These are phyloP conservation scores for Rhynchospora pubera DNA, from an alignment of 176 grass and related monocot species.

Conservation along the genomic window DNA sequence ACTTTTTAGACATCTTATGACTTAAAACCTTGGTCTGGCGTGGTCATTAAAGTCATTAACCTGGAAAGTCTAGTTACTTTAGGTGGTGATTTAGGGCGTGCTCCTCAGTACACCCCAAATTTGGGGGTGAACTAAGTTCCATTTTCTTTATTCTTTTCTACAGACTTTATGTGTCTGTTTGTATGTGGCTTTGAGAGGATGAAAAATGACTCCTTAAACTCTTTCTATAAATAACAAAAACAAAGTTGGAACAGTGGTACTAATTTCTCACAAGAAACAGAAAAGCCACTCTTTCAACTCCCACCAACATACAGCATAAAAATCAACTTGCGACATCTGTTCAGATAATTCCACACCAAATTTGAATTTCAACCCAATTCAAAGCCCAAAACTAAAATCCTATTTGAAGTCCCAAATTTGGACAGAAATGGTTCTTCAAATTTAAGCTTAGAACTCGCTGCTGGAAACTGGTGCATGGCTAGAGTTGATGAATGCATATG, in stretches of 20 bases:
- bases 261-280: constrained; percentile 11
- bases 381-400: neutral
- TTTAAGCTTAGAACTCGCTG: constrained; percentile 17
- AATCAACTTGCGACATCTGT: neutral
- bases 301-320: neutral
- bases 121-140: too few relatives aligned
- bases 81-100: neutral
- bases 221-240: constrained; percentile 5
- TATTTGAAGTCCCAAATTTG: neutral
- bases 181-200: neutral
- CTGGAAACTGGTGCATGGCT: constrained; percentile 17
- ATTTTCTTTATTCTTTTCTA: too few relatives aligned
- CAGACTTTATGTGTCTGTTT: neutral
- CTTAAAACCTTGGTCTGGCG: neutral
- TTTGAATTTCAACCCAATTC: constrained; percentile 10
- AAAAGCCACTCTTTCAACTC: neutral
- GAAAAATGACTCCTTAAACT: neutral
- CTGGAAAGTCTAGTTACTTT: neutral
- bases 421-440: neutral
- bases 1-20: neutral
- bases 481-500: constrained; percentile 20
- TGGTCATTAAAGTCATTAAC: neutral
- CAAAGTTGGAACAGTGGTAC: neutral
- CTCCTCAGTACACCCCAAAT: too few relatives aligned
- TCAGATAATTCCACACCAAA: constrained; percentile 10